Conservation (phyloP, 1,284 basidiomycete species). For the Blastosporella zonata region DNA sequence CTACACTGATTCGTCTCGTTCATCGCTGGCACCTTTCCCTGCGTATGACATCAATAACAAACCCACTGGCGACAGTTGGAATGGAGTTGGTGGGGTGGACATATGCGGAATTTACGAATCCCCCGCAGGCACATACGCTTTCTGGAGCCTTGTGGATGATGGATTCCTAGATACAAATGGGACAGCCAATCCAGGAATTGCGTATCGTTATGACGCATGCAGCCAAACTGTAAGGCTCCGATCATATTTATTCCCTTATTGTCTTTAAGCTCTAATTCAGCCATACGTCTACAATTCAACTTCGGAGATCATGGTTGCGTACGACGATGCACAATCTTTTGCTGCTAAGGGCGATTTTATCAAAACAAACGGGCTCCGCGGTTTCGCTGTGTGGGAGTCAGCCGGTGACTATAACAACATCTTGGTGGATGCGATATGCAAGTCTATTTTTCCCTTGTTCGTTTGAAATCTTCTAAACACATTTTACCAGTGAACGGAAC, state of each 20-base stretch:
- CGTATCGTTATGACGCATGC: conserved; percentile 57
- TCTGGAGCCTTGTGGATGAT: conserved; percentile 54
- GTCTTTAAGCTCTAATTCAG: conserved; percentile 30
- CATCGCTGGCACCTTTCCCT: conserved; percentile 46
- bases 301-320: conserved; percentile 55
- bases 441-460: background rate
- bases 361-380: conserved; percentile 45
- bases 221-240: conserved; percentile 58
- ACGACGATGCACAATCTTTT: conserved; percentile 58
- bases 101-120: conserved; percentile 43
- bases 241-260: background rate
- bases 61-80: conserved; percentile 57
- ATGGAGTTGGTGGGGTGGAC: conserved; percentile 44
- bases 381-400: conserved; percentile 65
- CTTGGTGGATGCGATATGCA: conserved; percentile 51
- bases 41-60: conserved; percentile 42
- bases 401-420: conserved; percentile 58
- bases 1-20: conserved; percentile 25
- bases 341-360: conserved; percentile 61
- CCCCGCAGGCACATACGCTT: conserved; percentile 53
- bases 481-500: conserved; percentile 12
- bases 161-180: conserved; percentile 56
- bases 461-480: background rate
- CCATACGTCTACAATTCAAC: conserved; percentile 60
- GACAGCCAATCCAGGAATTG: conserved; percentile 44